Evolutionary conservation across 2,329 filamentous ascomycete genomes (phyloP), one percentile per base, ranked within the genome.

Genomic region (Aaosphaeria pasadenensis): DNA sequence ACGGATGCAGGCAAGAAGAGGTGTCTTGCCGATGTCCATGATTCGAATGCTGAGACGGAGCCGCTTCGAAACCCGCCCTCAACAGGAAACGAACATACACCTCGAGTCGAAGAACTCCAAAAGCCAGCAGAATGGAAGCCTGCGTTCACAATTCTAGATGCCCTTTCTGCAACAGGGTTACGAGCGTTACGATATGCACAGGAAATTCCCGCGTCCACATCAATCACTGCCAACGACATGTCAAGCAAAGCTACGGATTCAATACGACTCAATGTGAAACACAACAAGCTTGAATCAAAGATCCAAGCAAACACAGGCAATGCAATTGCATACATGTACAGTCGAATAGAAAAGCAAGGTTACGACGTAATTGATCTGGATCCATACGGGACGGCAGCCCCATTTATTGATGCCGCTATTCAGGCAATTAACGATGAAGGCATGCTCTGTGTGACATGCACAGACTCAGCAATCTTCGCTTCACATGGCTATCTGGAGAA

Each of bases 291-390:
- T 2, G 74, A 82, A 40, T 77, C 83, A 42, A 87, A 84, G 58
- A 87, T 97, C 49, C 80, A 78, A 4, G 81, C 89, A 4, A 87
- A 85, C 31, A 85, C 86, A 32, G 87, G 89, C 40, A 92, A 97
- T 72, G 94, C 94, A 1, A 82, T 94, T 42, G 85, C 84, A 4
- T 89, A 95, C 71, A 97, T 99, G 92, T 96, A 97, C 69, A 80
- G 80, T 52, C 74, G 83, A 45, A 77, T 87, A 41, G 80, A 83
- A 5, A 78, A 59, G 59, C 73, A 66, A 66, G 66, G 65, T 6
- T 99, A 95, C 68, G 89, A 97, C 69, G 91, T 96, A 24, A 94
- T 99, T 54, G 94, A 99, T 67, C 80, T 99, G 30, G 94, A 99
- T 67, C 94, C 94, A 0, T 99, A 99, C 62, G 94, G 94, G 39